phyloP scores from a whole-genome alignment of 495 filamentous ascomycete species.

The Bathelium albidoporum region DNA sequence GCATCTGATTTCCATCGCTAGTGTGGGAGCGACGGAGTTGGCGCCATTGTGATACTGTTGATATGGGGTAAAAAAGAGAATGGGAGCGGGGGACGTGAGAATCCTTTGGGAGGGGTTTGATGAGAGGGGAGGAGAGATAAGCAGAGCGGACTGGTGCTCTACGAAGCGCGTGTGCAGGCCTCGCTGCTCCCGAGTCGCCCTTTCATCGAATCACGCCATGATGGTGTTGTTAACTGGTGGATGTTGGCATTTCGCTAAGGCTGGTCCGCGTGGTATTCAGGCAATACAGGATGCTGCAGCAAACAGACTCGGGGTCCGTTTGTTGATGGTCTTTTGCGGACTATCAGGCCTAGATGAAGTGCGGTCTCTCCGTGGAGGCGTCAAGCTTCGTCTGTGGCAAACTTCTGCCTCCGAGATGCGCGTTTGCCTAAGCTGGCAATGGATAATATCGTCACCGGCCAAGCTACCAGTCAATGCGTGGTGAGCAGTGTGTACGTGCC shows the following conservation, averaged over 20 bases:
- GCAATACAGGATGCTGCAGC: not conserved
- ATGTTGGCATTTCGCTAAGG: not conserved
- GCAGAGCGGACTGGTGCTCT: not conserved
- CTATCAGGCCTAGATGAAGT: not conserved
- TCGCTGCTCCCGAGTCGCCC: not conserved
- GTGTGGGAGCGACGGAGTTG: too few species aligned
- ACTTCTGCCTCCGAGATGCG: not conserved
- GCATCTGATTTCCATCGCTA: not conserved
- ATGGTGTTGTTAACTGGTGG: not conserved
- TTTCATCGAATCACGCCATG: not conserved
- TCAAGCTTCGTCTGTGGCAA: not conserved
- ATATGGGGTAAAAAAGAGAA: not conserved
- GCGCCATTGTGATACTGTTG: not conserved
- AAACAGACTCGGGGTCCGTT: not conserved
- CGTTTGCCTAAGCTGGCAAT: not conserved
- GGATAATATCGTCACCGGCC: not conserved
- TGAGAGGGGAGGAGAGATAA: not conserved
- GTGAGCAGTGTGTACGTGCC: too few species aligned
- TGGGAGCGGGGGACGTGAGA: too few species aligned
- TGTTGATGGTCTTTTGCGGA: not conserved
- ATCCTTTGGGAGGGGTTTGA: too few species aligned
- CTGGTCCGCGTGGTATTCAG: not conserved
- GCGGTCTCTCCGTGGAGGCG: not conserved
- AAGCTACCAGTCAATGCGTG: not conserved
- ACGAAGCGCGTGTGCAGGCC: not conserved